These are phyloP conservation scores for Myxozyma monticola DNA, from an alignment of 805 yeast species.

Conservation along the genomic window DNA sequence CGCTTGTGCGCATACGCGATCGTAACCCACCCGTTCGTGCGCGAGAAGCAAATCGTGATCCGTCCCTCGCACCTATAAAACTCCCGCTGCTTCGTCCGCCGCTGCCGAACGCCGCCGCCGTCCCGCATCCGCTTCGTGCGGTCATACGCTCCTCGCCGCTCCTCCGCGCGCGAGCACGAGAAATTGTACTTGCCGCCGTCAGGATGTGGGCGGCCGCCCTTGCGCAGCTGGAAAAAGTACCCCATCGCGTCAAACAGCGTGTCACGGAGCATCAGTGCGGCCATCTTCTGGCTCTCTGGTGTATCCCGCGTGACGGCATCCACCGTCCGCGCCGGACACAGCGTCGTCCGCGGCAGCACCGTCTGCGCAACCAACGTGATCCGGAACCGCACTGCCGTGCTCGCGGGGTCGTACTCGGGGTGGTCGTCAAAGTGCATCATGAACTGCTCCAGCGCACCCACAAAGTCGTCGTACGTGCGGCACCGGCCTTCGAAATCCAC, in stretches of 20 bases:
- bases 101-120: slow-evolving; percentile 29
- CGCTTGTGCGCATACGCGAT: slow-evolving; percentile 25
- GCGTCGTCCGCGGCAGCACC: slow-evolving; percentile 22
- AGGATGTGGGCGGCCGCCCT: slow-evolving; percentile 29
- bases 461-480: slow-evolving; percentile 17
- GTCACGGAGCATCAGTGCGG: slow-evolving; percentile 27
- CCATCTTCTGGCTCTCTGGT: slow-evolving; percentile 26
- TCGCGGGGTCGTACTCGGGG: slow-evolving; percentile 19
- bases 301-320: slow-evolving; percentile 29
- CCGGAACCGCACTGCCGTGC: slow-evolving; percentile 21
- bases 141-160: slow-evolving; percentile 28
- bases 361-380: slow-evolving; percentile 16
- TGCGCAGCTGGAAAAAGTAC: slow-evolving; percentile 28
- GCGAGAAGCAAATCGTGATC: slow-evolving; percentile 24
- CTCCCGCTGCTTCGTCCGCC: slow-evolving; percentile 27
- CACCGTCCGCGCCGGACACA: slow-evolving; percentile 29
- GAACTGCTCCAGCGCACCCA: slow-evolving; percentile 6
- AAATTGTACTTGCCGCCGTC: slow-evolving; percentile 30
- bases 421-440: slow-evolving; percentile 25
- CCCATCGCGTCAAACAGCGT: slow-evolving; percentile 27
- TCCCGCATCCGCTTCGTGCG: slow-evolving; percentile 30
- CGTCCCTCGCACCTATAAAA: slow-evolving; percentile 28
- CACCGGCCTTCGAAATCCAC: slow-evolving; percentile 22
- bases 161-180: slow-evolving; percentile 29
- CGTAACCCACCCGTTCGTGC: slow-evolving; percentile 28